Conservation (phyloP, 257 asterid species). For the Rubia yunnanensis region DNA sequence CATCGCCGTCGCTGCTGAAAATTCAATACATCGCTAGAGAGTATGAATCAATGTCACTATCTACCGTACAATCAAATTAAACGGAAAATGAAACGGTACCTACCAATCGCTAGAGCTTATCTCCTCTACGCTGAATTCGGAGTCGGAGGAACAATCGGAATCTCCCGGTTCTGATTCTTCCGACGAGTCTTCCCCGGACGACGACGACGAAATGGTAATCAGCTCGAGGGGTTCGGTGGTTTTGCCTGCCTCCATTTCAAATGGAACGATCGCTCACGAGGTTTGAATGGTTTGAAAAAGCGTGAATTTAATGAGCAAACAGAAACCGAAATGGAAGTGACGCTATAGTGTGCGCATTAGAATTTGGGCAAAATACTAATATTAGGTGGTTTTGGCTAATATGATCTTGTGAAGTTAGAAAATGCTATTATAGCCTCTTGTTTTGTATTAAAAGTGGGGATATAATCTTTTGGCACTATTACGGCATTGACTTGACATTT, state of each 20-base stretch:
- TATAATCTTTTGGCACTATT: too few species aligned
- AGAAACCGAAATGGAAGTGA: too few species aligned
- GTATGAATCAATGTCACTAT: neutral
- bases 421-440: too few species aligned
- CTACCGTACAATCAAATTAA: neutral
- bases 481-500: too few species aligned
- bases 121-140: conserved; percentile 19
- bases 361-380: too few species aligned
- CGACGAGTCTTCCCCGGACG: conserved; percentile 19
- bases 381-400: too few species aligned
- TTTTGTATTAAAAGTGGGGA: too few species aligned
- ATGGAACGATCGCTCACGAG: neutral
- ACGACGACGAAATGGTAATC: conserved; percentile 35
- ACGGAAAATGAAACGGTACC: conserved; percentile 18
- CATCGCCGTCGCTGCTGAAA: conserved; percentile 15
- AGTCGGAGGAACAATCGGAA: conserved; percentile 4
- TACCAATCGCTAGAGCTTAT: conserved; percentile 23
- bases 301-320: too few species aligned
- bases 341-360: too few species aligned
- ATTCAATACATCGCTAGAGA: neutral
- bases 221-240: conserved; percentile 17
- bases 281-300: too few species aligned
- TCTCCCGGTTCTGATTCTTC: conserved; percentile 19
- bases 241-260: conserved; percentile 5
- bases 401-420: too few species aligned